Evolutionary conservation across 306 rosid genomes (phyloP).

Genomic region (Vigna angularis): DNA sequence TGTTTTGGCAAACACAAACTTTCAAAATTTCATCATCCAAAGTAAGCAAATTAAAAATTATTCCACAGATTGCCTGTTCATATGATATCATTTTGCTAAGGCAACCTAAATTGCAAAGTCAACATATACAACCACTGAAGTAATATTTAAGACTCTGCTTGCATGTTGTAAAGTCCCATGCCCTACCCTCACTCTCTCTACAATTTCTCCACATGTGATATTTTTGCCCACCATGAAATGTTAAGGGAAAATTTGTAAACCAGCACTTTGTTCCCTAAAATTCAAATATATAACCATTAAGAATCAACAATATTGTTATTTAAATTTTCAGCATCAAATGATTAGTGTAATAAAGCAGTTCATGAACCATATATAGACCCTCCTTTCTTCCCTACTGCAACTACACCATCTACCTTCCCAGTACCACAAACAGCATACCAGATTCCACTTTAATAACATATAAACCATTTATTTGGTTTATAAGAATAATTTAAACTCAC

Average conservation of each 20-base stretch:
- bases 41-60: conserved; percentile 22
- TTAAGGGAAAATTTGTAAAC: background rate
- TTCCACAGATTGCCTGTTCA: conserved; percentile 4
- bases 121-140: conserved; percentile 27
- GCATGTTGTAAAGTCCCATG: background rate
- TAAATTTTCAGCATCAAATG: conserved; percentile 27
- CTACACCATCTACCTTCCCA: conserved; percentile 15
- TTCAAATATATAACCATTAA: background rate
- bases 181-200: too few relatives aligned
- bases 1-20: background rate
- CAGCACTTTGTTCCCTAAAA: background rate
- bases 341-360: conserved; percentile 37
- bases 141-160: conserved; percentile 27
- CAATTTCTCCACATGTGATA: too few relatives aligned
- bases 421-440: conserved; percentile 26
- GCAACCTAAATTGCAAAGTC: conserved; percentile 21
- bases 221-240: conserved; percentile 4
- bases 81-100: conserved; percentile 26
- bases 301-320: conserved; percentile 21
- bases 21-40: conserved; percentile 29
- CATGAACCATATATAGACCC: background rate
- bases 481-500: conserved; percentile 59
- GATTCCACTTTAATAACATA: conserved; percentile 36
- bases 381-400: conserved; percentile 32
- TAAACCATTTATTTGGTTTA: conserved; percentile 19